Percentiles rank a stretch among this genome's conserved stretches.
phyloP scores from a whole-genome alignment of 2,329 filamentous ascomycete species.

The Didymella arachidicola region DNA sequence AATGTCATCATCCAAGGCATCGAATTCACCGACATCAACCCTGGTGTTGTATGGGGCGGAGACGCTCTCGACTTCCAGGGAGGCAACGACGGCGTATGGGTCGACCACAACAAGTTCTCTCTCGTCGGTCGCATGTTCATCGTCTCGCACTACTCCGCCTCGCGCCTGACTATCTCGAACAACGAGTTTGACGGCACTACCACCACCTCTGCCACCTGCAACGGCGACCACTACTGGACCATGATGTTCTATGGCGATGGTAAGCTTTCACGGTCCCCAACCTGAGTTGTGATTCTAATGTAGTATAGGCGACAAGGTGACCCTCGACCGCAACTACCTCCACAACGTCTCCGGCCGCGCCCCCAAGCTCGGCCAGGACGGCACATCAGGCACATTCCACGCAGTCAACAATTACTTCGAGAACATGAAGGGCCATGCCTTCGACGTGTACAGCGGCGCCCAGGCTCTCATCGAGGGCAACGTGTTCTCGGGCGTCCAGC shows the following conservation, averaged over 20 bases:
- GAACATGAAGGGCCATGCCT: slow-evolving; percentile 53
- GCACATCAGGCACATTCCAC: slow-evolving; percentile 31
- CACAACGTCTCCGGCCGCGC: slow-evolving; percentile 56
- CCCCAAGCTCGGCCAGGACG: slow-evolving; percentile 54
- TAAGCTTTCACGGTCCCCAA: neutral
- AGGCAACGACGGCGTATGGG: slow-evolving; percentile 48
- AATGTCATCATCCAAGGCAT: slow-evolving; percentile 55
- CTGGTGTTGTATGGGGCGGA: slow-evolving; percentile 51
- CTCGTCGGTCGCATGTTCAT: slow-evolving; percentile 58
- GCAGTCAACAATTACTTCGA: slow-evolving; percentile 48
- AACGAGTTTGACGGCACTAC: slow-evolving; percentile 57
- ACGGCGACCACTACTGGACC: slow-evolving; percentile 59
- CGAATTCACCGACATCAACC: slow-evolving; percentile 50
- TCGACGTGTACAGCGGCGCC: slow-evolving; percentile 49
- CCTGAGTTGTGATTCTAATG: neutral
- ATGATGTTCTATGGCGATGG: slow-evolving; percentile 48
- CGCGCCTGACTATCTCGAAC: slow-evolving; percentile 58
- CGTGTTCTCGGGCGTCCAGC: slow-evolving; percentile 54
- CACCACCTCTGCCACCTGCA: slow-evolving; percentile 54
- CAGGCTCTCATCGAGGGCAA: slow-evolving; percentile 55
- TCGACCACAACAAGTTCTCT: slow-evolving; percentile 53
- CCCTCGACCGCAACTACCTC: slow-evolving; percentile 56
- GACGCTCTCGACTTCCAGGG: slow-evolving; percentile 50
- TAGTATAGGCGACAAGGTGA: slow-evolving; percentile 49
- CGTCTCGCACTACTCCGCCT: slow-evolving; percentile 45